phyloP scores from a whole-genome alignment of 2,329 filamentous ascomycete genomes.

The Macroventuria anomochaeta region DNA sequence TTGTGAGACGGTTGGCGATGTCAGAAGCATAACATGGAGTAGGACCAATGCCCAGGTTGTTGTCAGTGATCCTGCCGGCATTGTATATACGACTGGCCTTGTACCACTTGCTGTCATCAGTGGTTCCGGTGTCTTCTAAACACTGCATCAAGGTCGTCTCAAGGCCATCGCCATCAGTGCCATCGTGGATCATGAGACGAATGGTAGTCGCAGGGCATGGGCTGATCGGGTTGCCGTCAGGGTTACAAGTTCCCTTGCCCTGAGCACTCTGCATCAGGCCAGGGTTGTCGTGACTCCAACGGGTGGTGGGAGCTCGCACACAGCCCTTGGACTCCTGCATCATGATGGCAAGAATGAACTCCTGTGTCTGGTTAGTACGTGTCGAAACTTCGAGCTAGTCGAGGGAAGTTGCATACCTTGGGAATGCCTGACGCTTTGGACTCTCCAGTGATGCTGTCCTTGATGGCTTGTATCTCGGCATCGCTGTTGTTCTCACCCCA shows the following conservation, averaged over 20 bases:
- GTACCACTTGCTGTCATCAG: conserved; percentile 53
- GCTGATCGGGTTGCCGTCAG: conserved; percentile 46
- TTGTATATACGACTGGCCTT: conserved; percentile 59
- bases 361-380: conserved; percentile 19
- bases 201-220: conserved; percentile 52
- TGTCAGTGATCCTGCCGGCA: conserved; percentile 49
- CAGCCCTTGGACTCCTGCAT: conserved; percentile 58
- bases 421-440: conserved; percentile 42
- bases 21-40: conserved; percentile 61
- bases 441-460: conserved; percentile 47
- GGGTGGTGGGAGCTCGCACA: conserved; percentile 54
- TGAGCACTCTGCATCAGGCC: conserved; percentile 56
- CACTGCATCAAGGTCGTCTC: conserved; percentile 54
- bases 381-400: not conserved
- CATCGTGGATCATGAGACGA: conserved; percentile 53
- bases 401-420: conserved; percentile 46
- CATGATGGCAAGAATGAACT: conserved; percentile 54
- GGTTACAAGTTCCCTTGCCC: conserved; percentile 38
- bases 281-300: conserved; percentile 52
- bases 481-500: conserved; percentile 48
- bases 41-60: conserved; percentile 50
- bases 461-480: conserved; percentile 49
- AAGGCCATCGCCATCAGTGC: conserved; percentile 50
- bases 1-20: conserved; percentile 58
- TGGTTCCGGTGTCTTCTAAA: conserved; percentile 38